Conservation (phyloP, 495 filamentous ascomycete genomes). For the Trichoderma virens region DNA sequence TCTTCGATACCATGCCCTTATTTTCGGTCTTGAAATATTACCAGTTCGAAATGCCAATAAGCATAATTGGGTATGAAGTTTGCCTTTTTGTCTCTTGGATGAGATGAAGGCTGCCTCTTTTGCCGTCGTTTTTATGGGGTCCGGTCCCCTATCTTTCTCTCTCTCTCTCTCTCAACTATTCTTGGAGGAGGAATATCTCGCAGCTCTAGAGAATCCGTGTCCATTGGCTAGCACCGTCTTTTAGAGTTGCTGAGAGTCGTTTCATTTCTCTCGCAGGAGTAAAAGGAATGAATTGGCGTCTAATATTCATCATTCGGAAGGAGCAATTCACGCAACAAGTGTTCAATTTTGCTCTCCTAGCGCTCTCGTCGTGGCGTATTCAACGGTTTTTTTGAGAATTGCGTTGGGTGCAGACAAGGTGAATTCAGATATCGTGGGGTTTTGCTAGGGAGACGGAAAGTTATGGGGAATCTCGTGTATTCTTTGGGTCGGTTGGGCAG, state of each 20-base stretch:
- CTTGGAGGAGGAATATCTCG: neutral
- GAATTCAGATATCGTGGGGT: neutral
- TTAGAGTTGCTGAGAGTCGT: neutral
- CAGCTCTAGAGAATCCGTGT: too few species aligned
- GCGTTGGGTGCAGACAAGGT: too few species aligned
- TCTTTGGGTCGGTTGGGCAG: neutral
- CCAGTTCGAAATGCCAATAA: neutral
- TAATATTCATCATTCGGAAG: neutral
- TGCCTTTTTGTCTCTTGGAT: neutral
- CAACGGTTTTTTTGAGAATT: neutral
- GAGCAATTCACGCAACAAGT: neutral
- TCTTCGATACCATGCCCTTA: slow-evolving; percentile 1
- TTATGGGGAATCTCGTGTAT: neutral
- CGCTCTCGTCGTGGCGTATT: neutral
- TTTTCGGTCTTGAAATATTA: neutral
- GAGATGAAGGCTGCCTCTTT: neutral
- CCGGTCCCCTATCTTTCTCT: neutral
- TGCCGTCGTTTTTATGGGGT: neutral
- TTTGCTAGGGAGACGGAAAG: neutral
- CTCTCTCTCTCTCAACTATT: neutral
- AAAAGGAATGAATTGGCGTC: neutral
- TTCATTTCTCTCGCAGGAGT: too few species aligned
- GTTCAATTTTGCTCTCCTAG: neutral
- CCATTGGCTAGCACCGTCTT: neutral
- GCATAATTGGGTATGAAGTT: neutral